Evolutionary conservation across 1,284 basidiomycete genomes (phyloP).

Genomic region (Tylopilus sp.): DNA sequence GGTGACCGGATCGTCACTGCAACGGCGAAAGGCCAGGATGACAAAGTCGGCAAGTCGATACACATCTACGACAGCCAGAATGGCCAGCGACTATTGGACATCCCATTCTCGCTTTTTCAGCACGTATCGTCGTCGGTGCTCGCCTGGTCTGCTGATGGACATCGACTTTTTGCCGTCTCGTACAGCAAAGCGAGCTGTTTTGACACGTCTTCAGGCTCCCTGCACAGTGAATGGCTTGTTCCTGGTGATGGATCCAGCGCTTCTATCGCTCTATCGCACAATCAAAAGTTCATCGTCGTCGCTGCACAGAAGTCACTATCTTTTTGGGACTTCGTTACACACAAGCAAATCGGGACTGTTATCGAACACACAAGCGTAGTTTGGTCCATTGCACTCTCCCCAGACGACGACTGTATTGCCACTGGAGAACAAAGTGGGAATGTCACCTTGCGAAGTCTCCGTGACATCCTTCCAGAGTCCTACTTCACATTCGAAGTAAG

Average conservation of each 20-base stretch:
- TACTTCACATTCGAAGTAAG: background rate
- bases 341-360: background rate
- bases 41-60: background rate
- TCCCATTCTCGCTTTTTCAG: background rate
- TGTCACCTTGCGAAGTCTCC: background rate
- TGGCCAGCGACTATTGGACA: conserved; percentile 1
- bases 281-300: background rate
- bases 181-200: background rate
- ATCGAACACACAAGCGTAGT: background rate
- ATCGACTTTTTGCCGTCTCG: background rate
- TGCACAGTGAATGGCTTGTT: background rate
- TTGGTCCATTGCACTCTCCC: background rate
- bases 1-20: conserved; percentile 1
- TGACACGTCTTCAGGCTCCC: background rate
- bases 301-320: background rate
- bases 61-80: background rate
- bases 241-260: background rate
- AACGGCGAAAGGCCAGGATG: background rate
- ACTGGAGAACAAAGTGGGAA: background rate
- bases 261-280: background rate
- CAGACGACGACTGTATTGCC: background rate
- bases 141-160: conserved; percentile 3
- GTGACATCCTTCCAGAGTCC: background rate
- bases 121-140: background rate
- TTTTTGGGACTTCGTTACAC: conserved; percentile 10